Evolutionary conservation across 768 basidiomycete species (phyloP).

Genomic region (Kwoniella sp.): DNA sequence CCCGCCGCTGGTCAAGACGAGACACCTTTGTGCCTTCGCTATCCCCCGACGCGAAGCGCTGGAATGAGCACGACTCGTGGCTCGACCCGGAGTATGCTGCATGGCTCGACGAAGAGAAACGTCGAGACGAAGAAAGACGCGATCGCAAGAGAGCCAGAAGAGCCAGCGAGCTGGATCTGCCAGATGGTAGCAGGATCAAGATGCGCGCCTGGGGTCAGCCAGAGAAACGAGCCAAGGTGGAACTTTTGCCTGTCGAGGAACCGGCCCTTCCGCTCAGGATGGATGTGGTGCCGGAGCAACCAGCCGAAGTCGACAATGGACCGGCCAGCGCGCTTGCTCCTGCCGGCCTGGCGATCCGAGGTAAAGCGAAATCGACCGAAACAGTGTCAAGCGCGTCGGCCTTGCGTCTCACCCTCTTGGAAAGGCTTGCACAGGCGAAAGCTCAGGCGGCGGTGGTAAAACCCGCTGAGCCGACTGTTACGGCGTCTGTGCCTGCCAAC

Average conservation of each 20-base stretch:
- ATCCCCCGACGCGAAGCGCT: constrained; percentile 21
- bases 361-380: constrained; percentile 15
- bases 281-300: constrained; percentile 3
- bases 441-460: constrained; percentile 5
- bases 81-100: constrained; percentile 35
- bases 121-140: constrained; percentile 19
- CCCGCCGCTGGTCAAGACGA: constrained; percentile 20
- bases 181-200: background rate
- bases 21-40: constrained; percentile 34
- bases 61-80: constrained; percentile 39
- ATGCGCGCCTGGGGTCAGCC: constrained; percentile 9
- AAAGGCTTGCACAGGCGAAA: constrained; percentile 31
- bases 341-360: constrained; percentile 14
- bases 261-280: constrained; percentile 10
- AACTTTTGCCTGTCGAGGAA: constrained; percentile 27
- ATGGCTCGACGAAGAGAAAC: constrained; percentile 28
- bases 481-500: too few species aligned
- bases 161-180: background rate
- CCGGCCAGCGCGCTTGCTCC: background rate
- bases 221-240: constrained; percentile 9
- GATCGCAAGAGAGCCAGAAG: constrained; percentile 10
- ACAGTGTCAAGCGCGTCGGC: background rate
- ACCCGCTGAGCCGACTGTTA: too few species aligned
- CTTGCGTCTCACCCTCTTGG: constrained; percentile 16
- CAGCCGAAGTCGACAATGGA: background rate